These are phyloP conservation scores for Lichtheimia corymbifera DNA, from an alignment of 371 early-diverging fungal genomes.

Conservation along the genomic window DNA sequence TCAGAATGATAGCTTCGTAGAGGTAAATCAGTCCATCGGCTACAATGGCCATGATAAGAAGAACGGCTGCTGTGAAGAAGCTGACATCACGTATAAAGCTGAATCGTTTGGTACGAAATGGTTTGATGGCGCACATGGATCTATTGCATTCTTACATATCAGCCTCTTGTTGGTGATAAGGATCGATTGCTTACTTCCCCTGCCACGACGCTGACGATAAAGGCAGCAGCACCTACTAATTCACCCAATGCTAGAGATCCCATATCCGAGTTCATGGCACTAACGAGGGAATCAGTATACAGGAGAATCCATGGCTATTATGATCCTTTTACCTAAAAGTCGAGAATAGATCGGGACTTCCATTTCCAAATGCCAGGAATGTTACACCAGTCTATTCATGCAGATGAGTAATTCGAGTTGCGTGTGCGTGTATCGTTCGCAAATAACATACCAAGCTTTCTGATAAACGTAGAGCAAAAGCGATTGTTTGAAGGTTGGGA, in stretches of 20 bases:
- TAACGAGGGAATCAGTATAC: conserved; percentile 10
- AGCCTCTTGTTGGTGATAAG: neutral
- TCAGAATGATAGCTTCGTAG: conserved; percentile 57
- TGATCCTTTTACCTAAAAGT: conserved; percentile 53
- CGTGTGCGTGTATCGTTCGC: too few species aligned
- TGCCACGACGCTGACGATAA: conserved; percentile 74
- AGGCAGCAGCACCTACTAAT: conserved; percentile 78
- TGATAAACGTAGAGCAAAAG: conserved; percentile 59
- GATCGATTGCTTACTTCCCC: conserved; percentile 30
- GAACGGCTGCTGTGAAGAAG: conserved; percentile 70
- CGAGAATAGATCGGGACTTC: conserved; percentile 82
- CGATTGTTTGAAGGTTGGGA: conserved; percentile 68
- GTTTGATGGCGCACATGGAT: conserved; percentile 70
- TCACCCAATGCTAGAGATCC: conserved; percentile 83
- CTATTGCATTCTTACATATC: conserved; percentile 24
- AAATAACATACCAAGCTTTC: conserved; percentile 60
- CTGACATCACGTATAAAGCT: conserved; percentile 73
- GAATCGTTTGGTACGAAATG: conserved; percentile 62
- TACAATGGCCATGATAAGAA: conserved; percentile 58
- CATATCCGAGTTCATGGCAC: conserved; percentile 72
- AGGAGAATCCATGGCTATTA: neutral
- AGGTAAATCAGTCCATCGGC: conserved; percentile 62
- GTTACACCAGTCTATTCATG: conserved; percentile 77
- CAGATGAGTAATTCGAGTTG: too few species aligned
- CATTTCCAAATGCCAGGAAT: conserved; percentile 84